Evolutionary conservation across 2,329 filamentous ascomycete genomes (phyloP).

Genomic region (Fusarium transvaalense): DNA sequence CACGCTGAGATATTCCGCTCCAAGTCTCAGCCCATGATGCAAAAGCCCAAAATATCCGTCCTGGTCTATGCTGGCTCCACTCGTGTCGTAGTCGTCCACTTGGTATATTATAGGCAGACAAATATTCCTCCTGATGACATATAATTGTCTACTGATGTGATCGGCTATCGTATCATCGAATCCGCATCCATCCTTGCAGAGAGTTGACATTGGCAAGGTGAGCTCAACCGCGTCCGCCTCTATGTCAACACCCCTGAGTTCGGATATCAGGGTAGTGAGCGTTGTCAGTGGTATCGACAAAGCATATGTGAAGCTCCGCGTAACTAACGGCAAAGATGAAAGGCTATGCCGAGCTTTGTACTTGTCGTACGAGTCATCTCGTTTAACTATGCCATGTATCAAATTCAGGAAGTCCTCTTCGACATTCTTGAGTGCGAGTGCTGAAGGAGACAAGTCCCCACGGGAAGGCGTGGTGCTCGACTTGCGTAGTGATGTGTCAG

Average conservation of each 20-base stretch:
- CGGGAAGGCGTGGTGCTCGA: fast-evolving
- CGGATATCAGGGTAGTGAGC: fast-evolving
- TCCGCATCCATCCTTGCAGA: fast-evolving
- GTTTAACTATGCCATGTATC: background rate
- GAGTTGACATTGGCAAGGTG: background rate
- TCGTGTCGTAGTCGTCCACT: fast-evolving
- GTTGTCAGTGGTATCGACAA: background rate
- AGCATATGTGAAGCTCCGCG: background rate
- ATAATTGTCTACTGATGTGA: background rate
- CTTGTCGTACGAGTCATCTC: background rate
- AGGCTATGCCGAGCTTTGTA: conserved; percentile 9
- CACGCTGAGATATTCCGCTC: conserved; percentile 1
- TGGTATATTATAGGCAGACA: conserved; percentile 1
- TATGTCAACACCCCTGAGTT: background rate
- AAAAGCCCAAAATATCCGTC: background rate
- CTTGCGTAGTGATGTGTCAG: background rate
- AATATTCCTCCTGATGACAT: background rate
- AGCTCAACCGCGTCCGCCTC: conserved; percentile 11
- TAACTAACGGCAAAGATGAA: background rate
- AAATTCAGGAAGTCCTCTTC: conserved; percentile 13
- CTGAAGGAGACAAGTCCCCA: background rate
- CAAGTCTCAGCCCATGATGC: background rate
- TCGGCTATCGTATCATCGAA: background rate
- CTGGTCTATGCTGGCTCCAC: fast-evolving
- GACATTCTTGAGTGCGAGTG: conserved; percentile 16